Conservation (phyloP, 139 green algal species). For the Coccomyxa sp. region DNA sequence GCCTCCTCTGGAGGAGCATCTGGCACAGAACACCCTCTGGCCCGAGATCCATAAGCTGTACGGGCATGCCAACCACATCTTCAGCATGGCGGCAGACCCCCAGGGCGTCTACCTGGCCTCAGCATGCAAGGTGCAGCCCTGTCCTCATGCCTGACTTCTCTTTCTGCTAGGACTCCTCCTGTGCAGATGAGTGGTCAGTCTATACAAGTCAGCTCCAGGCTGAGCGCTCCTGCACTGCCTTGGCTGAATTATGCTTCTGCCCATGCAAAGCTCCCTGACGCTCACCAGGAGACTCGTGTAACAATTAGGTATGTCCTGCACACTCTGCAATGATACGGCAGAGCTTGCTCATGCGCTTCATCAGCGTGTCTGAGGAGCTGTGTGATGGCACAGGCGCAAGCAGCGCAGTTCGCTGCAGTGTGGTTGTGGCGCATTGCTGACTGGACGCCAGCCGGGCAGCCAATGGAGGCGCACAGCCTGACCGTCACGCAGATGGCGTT, state of each 20-base stretch:
- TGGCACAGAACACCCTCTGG: conserved; percentile 89
- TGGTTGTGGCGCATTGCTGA: conserved; percentile 68
- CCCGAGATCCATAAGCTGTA: conserved; percentile 94
- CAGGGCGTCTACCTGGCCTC: conserved; percentile 61
- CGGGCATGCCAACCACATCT: conserved; percentile 92
- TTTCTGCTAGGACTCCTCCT: not conserved
- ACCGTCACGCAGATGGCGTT: conserved; percentile 93
- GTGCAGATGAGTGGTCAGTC: not conserved
- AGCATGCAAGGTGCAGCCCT: conserved; percentile 66
- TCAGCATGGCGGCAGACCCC: conserved; percentile 57
- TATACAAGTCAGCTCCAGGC: not conserved
- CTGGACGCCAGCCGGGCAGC: conserved; percentile 39
- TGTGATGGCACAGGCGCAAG: conserved; percentile 1
- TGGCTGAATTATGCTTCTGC: too few species aligned
- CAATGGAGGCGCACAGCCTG: conserved; percentile 68
- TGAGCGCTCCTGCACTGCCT: too few species aligned
- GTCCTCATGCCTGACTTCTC: not conserved
- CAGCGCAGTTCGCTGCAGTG: conserved; percentile 48
- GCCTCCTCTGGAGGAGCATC: conserved; percentile 90
- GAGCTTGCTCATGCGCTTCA: not conserved
- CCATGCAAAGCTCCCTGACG: too few species aligned
- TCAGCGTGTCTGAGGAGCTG: too few species aligned
- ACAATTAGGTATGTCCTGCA: too few species aligned
- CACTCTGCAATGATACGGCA: too few species aligned
- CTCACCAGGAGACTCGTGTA: too few species aligned